These are phyloP conservation scores for Crepidotus variabilis DNA, from an alignment of 768 basidiomycete genomes.

Conservation along the genomic window DNA sequence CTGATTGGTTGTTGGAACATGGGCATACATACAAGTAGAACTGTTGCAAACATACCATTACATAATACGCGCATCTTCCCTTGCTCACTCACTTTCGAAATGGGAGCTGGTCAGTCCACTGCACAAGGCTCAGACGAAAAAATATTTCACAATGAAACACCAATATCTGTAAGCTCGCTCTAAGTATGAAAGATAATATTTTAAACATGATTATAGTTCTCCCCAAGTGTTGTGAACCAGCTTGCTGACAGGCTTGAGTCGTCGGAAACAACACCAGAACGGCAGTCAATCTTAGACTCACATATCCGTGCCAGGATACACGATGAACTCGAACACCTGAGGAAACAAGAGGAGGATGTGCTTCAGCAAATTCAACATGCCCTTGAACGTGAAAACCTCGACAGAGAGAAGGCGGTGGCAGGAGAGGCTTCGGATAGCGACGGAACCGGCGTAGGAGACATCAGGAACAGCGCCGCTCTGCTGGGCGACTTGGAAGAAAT, in stretches of 20 bases:
- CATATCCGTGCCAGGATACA: conserved; percentile 72
- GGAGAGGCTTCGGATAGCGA: conserved; percentile 35
- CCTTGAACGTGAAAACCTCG: conserved; percentile 85
- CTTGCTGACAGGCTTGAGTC: conserved; percentile 64
- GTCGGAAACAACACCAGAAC: conserved; percentile 56
- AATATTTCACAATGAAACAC: conserved; percentile 50
- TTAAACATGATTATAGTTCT: conserved; percentile 50
- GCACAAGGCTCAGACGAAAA: conserved; percentile 46
- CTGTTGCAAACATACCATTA: background rate
- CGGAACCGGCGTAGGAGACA: conserved; percentile 32
- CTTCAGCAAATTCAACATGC: conserved; percentile 71
- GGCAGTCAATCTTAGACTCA: conserved; percentile 71
- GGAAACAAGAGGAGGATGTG: conserved; percentile 65
- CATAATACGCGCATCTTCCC: background rate
- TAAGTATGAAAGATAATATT: background rate
- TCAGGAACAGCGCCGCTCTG: conserved; percentile 59
- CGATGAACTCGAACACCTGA: conserved; percentile 61
- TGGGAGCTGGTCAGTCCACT: conserved; percentile 74
- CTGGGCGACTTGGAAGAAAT: conserved; percentile 77
- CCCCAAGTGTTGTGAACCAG: conserved; percentile 77
- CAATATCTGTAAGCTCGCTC: conserved; percentile 43
- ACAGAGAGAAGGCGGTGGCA: conserved; percentile 60
- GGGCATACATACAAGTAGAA: conserved; percentile 16
- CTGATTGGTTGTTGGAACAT: conserved; percentile 66
- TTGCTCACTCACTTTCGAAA: conserved; percentile 20